Evolutionary conservation across 192 early-diverging fungal genomes (phyloP).

Genomic region (Linnemannia zychae): DNA sequence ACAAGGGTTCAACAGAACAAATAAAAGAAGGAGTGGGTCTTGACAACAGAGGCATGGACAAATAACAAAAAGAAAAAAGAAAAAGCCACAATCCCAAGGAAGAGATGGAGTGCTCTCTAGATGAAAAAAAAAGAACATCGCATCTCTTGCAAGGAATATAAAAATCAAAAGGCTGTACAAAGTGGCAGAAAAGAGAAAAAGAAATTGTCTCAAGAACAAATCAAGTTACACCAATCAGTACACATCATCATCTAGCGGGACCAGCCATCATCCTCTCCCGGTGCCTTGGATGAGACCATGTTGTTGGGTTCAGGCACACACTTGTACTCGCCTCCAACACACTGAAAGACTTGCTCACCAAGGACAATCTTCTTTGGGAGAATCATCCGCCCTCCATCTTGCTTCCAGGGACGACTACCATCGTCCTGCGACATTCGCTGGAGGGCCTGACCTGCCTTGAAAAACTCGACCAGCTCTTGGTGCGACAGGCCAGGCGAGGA

Average conservation of each 20-base stretch:
- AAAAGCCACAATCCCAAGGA: not conserved
- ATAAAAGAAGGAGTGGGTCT: not conserved
- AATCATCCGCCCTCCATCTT: slow-evolving; percentile 48
- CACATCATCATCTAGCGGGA: slow-evolving; percentile 31
- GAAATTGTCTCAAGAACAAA: not conserved
- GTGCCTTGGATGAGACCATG: slow-evolving; percentile 34
- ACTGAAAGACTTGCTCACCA: slow-evolving; percentile 55
- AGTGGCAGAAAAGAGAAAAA: not conserved
- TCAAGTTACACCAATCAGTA: not conserved
- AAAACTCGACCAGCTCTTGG: slow-evolving; percentile 54
- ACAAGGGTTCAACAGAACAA: not conserved
- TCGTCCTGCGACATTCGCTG: slow-evolving; percentile 66
- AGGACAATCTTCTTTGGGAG: slow-evolving; percentile 56
- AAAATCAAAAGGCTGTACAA: not conserved
- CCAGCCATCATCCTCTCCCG: slow-evolving; percentile 53
- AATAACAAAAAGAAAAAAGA: slow-evolving; percentile 2
- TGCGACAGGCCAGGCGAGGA: slow-evolving; percentile 38
- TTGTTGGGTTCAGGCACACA: slow-evolving; percentile 53
- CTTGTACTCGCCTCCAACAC: slow-evolving; percentile 55
- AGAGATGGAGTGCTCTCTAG: not conserved
- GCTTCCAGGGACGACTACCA: slow-evolving; percentile 57
- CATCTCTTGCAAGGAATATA: not conserved
- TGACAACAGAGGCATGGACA: not conserved
- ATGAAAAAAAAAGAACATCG: not conserved
- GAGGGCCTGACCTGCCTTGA: slow-evolving; percentile 53